phyloP scores from a whole-genome alignment of 2,329 filamentous ascomycete genomes.

The Cladophialophora immunda region DNA sequence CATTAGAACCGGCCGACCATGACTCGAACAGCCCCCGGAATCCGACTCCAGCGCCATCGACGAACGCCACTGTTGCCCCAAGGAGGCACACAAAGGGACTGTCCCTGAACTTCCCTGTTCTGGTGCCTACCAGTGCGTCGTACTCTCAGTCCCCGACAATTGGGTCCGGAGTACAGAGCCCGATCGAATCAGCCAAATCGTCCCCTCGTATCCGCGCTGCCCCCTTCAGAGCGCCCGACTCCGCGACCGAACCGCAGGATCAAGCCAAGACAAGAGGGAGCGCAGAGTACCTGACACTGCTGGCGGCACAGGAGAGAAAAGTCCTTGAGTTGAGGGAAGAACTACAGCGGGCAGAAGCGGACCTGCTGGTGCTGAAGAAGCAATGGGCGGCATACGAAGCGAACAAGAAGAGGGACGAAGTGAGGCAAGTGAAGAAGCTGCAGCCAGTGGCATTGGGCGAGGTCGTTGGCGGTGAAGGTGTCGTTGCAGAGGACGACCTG shows the following conservation, averaged over 20 bases:
- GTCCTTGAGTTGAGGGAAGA: conserved; percentile 93
- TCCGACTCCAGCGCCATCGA: conserved; percentile 22
- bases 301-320: conserved; percentile 89
- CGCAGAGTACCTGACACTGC: conserved; percentile 80
- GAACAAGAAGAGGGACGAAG: conserved; percentile 75
- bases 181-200: conserved; percentile 39
- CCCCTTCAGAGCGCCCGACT: conserved; percentile 24
- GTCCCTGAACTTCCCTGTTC: conserved; percentile 58
- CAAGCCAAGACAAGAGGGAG: conserved; percentile 58
- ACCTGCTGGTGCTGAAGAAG: conserved; percentile 79
- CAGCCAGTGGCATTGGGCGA: conserved; percentile 34
- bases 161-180: conserved; percentile 41
- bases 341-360: conserved; percentile 79
- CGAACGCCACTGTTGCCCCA: conserved; percentile 13
- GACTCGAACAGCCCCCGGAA: conserved; percentile 8
- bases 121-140: conserved; percentile 43
- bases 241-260: conserved; percentile 34
- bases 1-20: not conserved
- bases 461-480: conserved; percentile 14
- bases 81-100: conserved; percentile 55
- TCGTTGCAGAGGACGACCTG: conserved; percentile 20
- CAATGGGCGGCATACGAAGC: conserved; percentile 83
- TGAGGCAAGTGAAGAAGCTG: conserved; percentile 43
- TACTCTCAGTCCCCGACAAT: conserved; percentile 44
- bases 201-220: conserved; percentile 32